Evolutionary conservation across 805 yeast genomes (phyloP).

Genomic region (Priceomyces castillae): DNA sequence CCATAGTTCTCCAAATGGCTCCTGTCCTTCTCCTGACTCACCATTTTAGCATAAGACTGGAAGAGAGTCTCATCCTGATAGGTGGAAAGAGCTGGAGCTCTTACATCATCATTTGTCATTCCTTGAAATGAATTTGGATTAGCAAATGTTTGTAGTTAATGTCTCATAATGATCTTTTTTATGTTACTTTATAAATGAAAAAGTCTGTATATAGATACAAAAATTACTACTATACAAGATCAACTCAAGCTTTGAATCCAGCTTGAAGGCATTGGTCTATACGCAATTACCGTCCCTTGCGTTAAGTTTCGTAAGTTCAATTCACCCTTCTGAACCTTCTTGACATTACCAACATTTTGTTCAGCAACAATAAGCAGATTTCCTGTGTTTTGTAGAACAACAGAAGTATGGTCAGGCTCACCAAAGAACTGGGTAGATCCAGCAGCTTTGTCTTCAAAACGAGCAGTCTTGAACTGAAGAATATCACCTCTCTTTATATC

Average conservation of each 20-base stretch:
- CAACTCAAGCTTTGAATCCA: conserved; percentile 35
- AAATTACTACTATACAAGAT: background rate
- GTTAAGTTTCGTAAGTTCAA: conserved; percentile 34
- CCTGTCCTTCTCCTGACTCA: conserved; percentile 19
- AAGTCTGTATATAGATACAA: background rate
- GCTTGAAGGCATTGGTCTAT: conserved; percentile 45
- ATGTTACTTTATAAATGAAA: background rate
- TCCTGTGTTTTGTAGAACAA: conserved; percentile 28
- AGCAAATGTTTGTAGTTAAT: background rate
- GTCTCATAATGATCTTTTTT: background rate
- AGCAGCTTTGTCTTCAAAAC: conserved; percentile 33
- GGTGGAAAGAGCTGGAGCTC: conserved; percentile 74
- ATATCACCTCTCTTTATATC: conserved; percentile 54
- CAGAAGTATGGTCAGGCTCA: conserved; percentile 52
- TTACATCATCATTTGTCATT: conserved; percentile 15
- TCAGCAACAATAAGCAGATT: conserved; percentile 40
- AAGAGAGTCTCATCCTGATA: conserved; percentile 63
- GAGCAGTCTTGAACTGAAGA: conserved; percentile 45
- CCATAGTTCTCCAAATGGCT: conserved; percentile 22
- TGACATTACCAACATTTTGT: conserved; percentile 48
- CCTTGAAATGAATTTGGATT: background rate
- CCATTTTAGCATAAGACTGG: conserved; percentile 41
- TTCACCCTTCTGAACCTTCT: conserved; percentile 39
- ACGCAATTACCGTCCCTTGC: conserved; percentile 45
- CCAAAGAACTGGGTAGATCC: conserved; percentile 43